A percentile compares a stretch with the other conserved stretches of the same genome.
These are phyloP conservation scores for Eimeria tenella DNA, from an alignment of 169 alveolate genomes.

Conservation along the genomic window DNA sequence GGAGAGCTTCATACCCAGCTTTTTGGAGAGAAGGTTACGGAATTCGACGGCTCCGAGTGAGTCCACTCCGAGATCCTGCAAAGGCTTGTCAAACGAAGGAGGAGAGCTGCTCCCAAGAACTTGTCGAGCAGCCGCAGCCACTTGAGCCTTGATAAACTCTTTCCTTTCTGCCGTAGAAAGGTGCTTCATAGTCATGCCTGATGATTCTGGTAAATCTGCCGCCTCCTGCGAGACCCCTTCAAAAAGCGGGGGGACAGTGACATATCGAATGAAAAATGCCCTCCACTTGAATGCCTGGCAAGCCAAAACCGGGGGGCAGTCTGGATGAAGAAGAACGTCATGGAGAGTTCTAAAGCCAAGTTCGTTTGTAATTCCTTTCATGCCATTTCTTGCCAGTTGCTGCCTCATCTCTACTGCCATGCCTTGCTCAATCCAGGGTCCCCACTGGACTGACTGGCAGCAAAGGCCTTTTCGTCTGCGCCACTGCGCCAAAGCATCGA, in stretches of 20 bases:
- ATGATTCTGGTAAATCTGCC: conserved; percentile 14
- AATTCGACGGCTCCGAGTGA: conserved; percentile 88
- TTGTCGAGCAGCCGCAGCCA: conserved; percentile 73
- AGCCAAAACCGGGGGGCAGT: conserved; percentile 69
- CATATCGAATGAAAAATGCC: conserved; percentile 68
- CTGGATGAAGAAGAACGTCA: background rate
- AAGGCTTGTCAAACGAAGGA: conserved; percentile 78
- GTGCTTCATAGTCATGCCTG: background rate
- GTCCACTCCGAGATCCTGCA: conserved; percentile 87
- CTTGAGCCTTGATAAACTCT: conserved; percentile 61
- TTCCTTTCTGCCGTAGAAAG: conserved; percentile 71
- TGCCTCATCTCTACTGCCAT: conserved; percentile 74
- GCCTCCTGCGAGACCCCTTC: background rate
- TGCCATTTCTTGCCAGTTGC: conserved; percentile 80
- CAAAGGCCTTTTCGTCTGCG: conserved; percentile 80
- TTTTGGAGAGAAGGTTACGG: conserved; percentile 83
- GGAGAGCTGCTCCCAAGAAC: conserved; percentile 74
- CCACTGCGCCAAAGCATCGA: conserved; percentile 83
- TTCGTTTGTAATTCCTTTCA: conserved; percentile 82
- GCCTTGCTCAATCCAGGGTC: conserved; percentile 83
- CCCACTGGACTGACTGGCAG: conserved; percentile 83
- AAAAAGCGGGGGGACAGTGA: conserved; percentile 37
- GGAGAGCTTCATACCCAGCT: conserved; percentile 81
- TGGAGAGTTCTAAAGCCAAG: conserved; percentile 79
- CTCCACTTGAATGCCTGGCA: conserved; percentile 82